Evolutionary conservation across 805 yeast genomes (phyloP), one percentile per base, ranked within the genome.

Genomic region (Schizosaccharomyces lindneri): DNA sequence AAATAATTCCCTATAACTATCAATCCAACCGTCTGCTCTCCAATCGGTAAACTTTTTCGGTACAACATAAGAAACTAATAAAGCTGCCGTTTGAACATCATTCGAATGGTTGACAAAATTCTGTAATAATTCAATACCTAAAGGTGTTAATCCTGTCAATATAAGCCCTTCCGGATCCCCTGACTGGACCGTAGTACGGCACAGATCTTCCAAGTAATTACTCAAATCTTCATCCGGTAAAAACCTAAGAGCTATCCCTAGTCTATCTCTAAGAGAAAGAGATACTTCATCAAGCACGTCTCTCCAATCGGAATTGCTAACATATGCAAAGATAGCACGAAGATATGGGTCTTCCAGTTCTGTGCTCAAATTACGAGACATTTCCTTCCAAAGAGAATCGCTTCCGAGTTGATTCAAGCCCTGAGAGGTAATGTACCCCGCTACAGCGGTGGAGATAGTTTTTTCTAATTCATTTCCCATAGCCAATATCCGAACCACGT

Each of bases 221-320:
- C 83, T 79, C 64, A 90, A 73, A 61, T 72, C 95, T 59, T 80
- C 76, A 68, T 88, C 96, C 0, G 89, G 81, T 43, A 90, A 73
- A 67, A 86, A 90, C 60, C 96, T 75, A 29, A 90, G 74, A 0
- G 97, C 97, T 32, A 90, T 90, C 1, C 97, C 97, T 13, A 90
- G 72, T 65, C 95, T 75, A 68, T 90, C 98, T 61, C 90, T 76
- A 51, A 90, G 73, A 0, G 98, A 95, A 55, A 90, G 75, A 1
- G 95, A 84, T 21, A 84, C 81, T 68, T 90, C 97, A 68, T 87
- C 95, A 61, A 90, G 74, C 1, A 90, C 95, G 68, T 87, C 97
- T 83, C 90, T 84, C 97, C 97, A 90, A 65, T 89, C 93, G 59
- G 87, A 85, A 68, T 90, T 96, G 0, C 96, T 88, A 62, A 90